phyloP scores from a whole-genome alignment of 2,329 filamentous ascomycete genomes.

The Ustulina deusta region DNA sequence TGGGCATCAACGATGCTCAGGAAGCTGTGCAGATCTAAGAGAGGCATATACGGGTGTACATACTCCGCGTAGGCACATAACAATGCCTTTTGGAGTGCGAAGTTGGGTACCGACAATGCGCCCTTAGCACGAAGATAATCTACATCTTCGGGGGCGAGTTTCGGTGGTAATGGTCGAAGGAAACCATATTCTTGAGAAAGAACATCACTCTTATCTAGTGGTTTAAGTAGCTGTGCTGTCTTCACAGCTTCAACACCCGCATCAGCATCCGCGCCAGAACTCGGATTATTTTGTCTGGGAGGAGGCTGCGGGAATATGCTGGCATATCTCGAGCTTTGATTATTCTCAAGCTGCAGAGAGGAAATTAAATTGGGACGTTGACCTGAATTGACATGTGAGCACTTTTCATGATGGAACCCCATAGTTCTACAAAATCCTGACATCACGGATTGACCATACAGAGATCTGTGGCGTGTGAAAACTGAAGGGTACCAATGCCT shows the following conservation, averaged over 20 bases:
- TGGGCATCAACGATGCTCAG: slow-evolving; percentile 70
- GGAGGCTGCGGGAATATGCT: slow-evolving; percentile 51
- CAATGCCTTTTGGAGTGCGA: slow-evolving; percentile 80
- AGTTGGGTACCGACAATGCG: slow-evolving; percentile 79
- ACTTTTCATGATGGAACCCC: slow-evolving; percentile 38
- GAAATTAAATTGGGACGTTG: slow-evolving; percentile 49
- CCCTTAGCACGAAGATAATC: slow-evolving; percentile 87
- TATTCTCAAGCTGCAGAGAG: slow-evolving; percentile 46
- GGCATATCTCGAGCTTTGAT: slow-evolving; percentile 48
- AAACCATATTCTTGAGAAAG: slow-evolving; percentile 71
- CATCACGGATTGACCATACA: slow-evolving; percentile 15
- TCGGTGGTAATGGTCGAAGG: slow-evolving; percentile 81
- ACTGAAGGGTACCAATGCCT: slow-evolving; percentile 23
- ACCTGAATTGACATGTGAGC: slow-evolving; percentile 51
- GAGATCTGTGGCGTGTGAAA: slow-evolving; percentile 48
- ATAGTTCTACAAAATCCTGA: not conserved
- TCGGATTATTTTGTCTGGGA: slow-evolving; percentile 42
- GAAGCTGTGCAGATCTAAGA: slow-evolving; percentile 77
- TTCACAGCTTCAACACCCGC: slow-evolving; percentile 50
- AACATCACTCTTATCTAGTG: slow-evolving; percentile 62
- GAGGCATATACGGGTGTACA: slow-evolving; percentile 93
- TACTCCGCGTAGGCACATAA: slow-evolving; percentile 87
- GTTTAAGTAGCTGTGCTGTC: slow-evolving; percentile 58
- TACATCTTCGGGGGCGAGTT: slow-evolving; percentile 84
- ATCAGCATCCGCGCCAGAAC: slow-evolving; percentile 43